Base-by-base conservation (phyloP, 495 filamentous ascomycete genomes). In the Podospora anserina region DNA sequence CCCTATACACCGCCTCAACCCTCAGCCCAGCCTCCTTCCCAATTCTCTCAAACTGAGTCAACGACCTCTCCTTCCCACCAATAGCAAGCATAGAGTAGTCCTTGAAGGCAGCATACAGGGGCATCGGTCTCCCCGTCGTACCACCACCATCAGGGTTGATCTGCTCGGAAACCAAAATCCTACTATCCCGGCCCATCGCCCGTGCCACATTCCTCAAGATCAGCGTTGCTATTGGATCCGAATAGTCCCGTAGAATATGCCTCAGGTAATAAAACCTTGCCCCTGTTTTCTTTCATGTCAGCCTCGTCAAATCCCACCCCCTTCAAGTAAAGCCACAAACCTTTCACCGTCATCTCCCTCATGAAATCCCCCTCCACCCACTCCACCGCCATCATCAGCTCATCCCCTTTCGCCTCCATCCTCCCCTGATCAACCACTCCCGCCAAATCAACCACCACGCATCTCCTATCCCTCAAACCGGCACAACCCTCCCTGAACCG, bases 1-100 rank as follows among this genome's bases (percentile, higher is more conserved):
- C 69, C 32, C 68, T 55, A n/a, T 53, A 79, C 28, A 81, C 72
- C n/a, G 70, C 75, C 16, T 75, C 70, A 5, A 81, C 59, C 30
- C 67, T 66, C 66, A 82, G 55, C 3, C 78, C 78, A 6, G 76
- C 78, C 0, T 62, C 69, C 13, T 68, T 65, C 5, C 76, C 71
- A 1, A 81, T 61, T 4, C 59, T 66, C 15, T 44, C 61, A 49
- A 77, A 81, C 58, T 78, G 71, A 11, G 64, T 65, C 60, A 76
- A 66, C n/a, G 78, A 72, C 1, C 80, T 72, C 65, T 82, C 80
- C 69, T 80, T 81, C 2, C 78, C 78, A 27, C 75, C 77, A 20
- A 81, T 74, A 5, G 73, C 68, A 20, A 82, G 66, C 78, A 82
- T 81, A 5, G 76, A 60, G 39, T 75, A 71, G 68, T 80, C 78